A percentile compares a stretch with the other conserved stretches of the same genome.
Conservation (phyloP, 2,329 filamentous ascomycete species). For the Anisogramma anomala region DNA sequence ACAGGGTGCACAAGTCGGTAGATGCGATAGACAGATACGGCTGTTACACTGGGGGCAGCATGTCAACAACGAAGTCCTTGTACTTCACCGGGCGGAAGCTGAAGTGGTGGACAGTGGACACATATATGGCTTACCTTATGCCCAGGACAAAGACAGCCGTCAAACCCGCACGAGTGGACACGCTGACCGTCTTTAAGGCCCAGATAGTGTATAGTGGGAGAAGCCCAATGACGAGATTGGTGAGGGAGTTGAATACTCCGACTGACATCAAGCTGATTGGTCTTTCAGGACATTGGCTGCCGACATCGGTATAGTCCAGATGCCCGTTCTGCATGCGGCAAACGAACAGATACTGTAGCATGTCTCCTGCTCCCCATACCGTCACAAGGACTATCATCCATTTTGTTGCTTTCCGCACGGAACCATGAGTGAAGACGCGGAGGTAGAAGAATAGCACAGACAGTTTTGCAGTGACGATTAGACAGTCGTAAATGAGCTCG, state of each 20-base stretch:
- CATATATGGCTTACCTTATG: neutral
- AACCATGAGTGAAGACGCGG: slow-evolving; percentile 27
- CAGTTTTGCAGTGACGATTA: slow-evolving; percentile 27
- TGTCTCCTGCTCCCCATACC: slow-evolving; percentile 19
- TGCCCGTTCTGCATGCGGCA: slow-evolving; percentile 20
- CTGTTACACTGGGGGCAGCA: neutral
- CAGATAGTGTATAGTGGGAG: slow-evolving; percentile 29
- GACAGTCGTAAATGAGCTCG: slow-evolving; percentile 26
- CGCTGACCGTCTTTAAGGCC: slow-evolving; percentile 23
- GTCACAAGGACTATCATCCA: slow-evolving; percentile 18
- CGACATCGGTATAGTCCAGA: slow-evolving; percentile 13
- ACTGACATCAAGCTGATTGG: slow-evolving; percentile 25
- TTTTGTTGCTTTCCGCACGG: slow-evolving; percentile 22
- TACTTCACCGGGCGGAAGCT: too few species aligned
- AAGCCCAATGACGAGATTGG: slow-evolving; percentile 27
- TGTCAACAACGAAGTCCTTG: neutral
- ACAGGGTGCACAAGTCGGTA: neutral
- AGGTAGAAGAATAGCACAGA: slow-evolving; percentile 32
- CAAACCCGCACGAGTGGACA: slow-evolving; percentile 9
- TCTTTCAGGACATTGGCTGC: slow-evolving; percentile 10
- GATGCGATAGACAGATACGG: slow-evolving; percentile 7
- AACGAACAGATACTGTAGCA: slow-evolving; percentile 21
- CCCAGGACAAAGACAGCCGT: slow-evolving; percentile 7
- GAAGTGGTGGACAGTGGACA: neutral
- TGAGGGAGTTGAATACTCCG: slow-evolving; percentile 27